These are phyloP conservation scores for Hylodesmum podocarpum DNA, from an alignment of 306 rosid species.

Conservation along the genomic window DNA sequence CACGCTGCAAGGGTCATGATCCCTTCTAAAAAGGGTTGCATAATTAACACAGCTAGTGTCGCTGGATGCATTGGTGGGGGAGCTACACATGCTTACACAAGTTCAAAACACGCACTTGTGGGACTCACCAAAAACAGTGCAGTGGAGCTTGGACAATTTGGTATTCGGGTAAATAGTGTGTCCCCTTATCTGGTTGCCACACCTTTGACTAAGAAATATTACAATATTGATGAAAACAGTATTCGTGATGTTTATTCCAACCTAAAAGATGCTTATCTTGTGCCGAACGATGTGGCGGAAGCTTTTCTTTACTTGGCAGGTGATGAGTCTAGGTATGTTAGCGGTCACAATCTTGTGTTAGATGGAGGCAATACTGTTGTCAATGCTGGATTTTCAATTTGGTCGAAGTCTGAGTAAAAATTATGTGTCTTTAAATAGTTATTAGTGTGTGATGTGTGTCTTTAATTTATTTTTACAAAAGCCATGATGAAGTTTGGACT, in stretches of 20 bases:
- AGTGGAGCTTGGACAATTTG: slow-evolving; percentile 43
- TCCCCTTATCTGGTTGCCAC: slow-evolving; percentile 37
- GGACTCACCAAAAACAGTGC: slow-evolving; percentile 44
- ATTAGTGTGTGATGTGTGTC: background rate
- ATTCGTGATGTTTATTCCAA: slow-evolving; percentile 7
- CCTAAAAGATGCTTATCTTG: slow-evolving; percentile 30
- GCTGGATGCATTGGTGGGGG: slow-evolving; percentile 27
- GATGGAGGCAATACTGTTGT: slow-evolving; percentile 45
- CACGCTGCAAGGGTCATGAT: slow-evolving; percentile 54
- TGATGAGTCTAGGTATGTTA: slow-evolving; percentile 50
- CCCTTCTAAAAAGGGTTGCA: slow-evolving; percentile 32
- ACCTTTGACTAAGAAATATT: background rate
- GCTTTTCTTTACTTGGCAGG: slow-evolving; percentile 53
- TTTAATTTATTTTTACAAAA: too few relatives aligned
- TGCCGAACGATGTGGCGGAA: slow-evolving; percentile 46
- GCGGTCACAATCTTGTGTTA: slow-evolving; percentile 45
- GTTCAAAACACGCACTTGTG: slow-evolving; percentile 40
- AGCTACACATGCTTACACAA: slow-evolving; percentile 37
- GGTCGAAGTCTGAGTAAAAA: background rate
- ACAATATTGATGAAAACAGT: slow-evolving; percentile 14
- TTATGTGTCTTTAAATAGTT: background rate
- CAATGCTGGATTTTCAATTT: background rate
- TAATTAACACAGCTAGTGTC: slow-evolving; percentile 39
- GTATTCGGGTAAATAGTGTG: slow-evolving; percentile 55
- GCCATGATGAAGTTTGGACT: too few relatives aligned